phyloP scores from a whole-genome alignment of 257 asterid species.

The Avicennia marina region DNA sequence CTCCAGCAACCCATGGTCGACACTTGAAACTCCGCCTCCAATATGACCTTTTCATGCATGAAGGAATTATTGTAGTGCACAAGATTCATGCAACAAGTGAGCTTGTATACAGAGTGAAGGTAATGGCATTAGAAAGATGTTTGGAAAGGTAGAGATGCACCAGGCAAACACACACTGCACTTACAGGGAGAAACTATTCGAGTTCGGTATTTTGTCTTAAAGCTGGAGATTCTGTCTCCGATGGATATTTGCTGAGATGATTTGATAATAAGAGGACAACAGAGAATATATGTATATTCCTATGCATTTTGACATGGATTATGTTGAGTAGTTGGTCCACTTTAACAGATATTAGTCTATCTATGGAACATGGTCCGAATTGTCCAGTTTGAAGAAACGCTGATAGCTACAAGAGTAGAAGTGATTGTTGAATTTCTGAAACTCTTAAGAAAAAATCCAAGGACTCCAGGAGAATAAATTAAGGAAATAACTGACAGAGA shows the following conservation, averaged over 20 bases:
- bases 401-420: background rate
- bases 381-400: slow-evolving; percentile 16
- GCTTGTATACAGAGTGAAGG: too few relatives aligned
- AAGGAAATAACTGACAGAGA: too few relatives aligned
- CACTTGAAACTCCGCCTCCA: slow-evolving; percentile 19
- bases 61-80: background rate
- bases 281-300: slow-evolving; percentile 16
- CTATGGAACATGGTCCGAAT: slow-evolving; percentile 23
- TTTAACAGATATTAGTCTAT: slow-evolving; percentile 29
- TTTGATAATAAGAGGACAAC: slow-evolving; percentile 23
- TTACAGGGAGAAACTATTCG: too few relatives aligned
- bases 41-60: background rate
- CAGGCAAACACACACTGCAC: too few relatives aligned
- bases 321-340: slow-evolving; percentile 20
- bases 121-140: too few relatives aligned
- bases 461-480: too few relatives aligned
- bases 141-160: background rate
- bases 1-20: slow-evolving; percentile 12
- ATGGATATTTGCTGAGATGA: slow-evolving; percentile 14
- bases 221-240: slow-evolving; percentile 19
- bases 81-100: background rate
- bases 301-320: slow-evolving; percentile 27
- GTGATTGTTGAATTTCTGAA: too few relatives aligned
- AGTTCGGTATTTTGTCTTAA: too few relatives aligned
- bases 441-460: too few relatives aligned